Evolutionary conservation across 768 basidiomycete genomes (phyloP), one percentile per base, ranked within the genome.

Genomic region (Dacryopinax primogenitus): DNA sequence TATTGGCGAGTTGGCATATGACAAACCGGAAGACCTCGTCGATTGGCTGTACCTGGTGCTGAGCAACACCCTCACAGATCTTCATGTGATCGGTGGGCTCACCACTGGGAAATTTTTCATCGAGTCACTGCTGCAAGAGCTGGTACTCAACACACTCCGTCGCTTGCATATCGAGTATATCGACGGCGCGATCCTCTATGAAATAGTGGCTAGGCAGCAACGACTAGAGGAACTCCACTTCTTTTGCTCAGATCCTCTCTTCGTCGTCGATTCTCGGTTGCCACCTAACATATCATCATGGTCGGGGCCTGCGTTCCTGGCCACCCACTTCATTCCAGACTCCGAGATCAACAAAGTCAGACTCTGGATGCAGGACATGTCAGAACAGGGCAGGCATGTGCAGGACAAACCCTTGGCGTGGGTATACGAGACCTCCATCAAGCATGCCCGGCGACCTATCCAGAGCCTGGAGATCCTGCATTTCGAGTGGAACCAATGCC

Each of bases 121-220:
- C 51, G 51, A 30, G 26, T 26, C 13, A 23, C 32, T 58, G 51
- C 51, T 58, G 51, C 51, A 58, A 58, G 51, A 58, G 51, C 51
- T 58, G 23, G 51, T 58, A 9, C 51, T 30, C 26, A 30, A 30
- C 9, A 28, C 51, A 15, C 30, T 58, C 26, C 26, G 18, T 15
- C 23, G 30, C 15, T 32, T 58, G 26, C 51, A 58, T 21, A 13
- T 58, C 21, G 51, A 58, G 32, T 30, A 58, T 32, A 30, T 9
- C 4, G 26, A 58, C 51, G 51, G 51, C 23, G 11, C 51, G 9
- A 23, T 58, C 21, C 23, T 58, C 13, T 58, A 58, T 30, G 51
- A 58, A 32, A 58, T 58, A 11, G 21, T 58, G 13, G 51, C 51
- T 6, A 6, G 15, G 9, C 51, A 58, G 26, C 26, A 11, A 4